Evolutionary conservation across 1,284 basidiomycete species (phyloP), one percentile per base, ranked within the genome.

Genomic region (Apiotrichum sp.): DNA sequence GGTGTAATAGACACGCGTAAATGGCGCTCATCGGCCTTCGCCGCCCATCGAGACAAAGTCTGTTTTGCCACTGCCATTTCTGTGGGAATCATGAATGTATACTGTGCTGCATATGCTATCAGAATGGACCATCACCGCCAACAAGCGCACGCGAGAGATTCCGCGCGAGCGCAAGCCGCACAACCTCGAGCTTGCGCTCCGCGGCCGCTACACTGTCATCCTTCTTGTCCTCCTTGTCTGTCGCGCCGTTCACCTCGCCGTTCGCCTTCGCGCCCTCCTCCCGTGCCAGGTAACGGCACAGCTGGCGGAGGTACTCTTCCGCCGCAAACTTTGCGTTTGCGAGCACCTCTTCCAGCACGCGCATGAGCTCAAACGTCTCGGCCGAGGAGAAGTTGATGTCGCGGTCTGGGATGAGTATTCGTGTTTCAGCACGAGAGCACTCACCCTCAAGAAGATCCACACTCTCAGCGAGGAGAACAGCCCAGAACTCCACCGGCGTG

Each of bases 311-410:
- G 56, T 75, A 75, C 33, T 70, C 70, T 13, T 56, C 51, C 0
- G 70, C 65, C 3, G 73, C 72, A 47, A 63, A 72, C 7, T 56
- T 54, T 2, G 74, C 66, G 43, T 68, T 70, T 1, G 63, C 53
- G 6, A 70, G 64, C 22, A 79, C 66, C 35, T 79, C 77, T 55
- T 79, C 76, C n/a, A 78, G 59, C 14, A 75, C 65, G 2, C 77
- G 66, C 53, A 80, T 66, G 22, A 79, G 68, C 55, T 79, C 78
- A 47, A 75, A 78, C 1, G 77, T 78, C 47, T 74, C 73, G 11
- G 68, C 58, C 2, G 74, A 63, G 2, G 67, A 58, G 53, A 80
- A 63, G 9, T 76, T 62, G 31, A 76, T 69, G 10, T 75, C 73
- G 14, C 66, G 52, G 50, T 74, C 78, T 78, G 62, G 36, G 6